phyloP scores from a whole-genome alignment of 108 stramenopile species.

The Cyclotella atomus region DNA sequence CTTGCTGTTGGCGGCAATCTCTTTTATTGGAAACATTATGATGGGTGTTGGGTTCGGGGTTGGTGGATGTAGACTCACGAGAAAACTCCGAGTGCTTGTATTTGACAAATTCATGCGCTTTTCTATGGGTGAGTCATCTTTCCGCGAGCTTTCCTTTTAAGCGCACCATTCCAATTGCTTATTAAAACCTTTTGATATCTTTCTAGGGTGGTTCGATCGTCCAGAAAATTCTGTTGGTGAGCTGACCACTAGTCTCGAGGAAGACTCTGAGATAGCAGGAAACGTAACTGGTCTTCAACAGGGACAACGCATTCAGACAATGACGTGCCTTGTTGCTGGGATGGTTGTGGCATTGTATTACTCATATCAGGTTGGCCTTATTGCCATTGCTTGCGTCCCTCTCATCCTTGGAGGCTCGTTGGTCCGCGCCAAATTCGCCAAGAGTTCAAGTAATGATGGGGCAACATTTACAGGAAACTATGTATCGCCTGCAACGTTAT shows the following conservation, averaged over 20 bases:
- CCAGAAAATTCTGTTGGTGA: conserved; percentile 40
- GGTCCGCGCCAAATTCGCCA: too few relatives aligned
- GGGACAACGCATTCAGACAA: conserved; percentile 37
- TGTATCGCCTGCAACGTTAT: conserved; percentile 25
- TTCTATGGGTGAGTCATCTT: conserved; percentile 9
- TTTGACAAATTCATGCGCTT: conserved; percentile 41
- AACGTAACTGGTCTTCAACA: conserved; percentile 38
- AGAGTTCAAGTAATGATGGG: too few relatives aligned
- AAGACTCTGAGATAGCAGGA: conserved; percentile 25
- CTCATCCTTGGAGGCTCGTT: conserved; percentile 20
- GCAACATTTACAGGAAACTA: too few relatives aligned
- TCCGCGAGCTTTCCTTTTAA: too few relatives aligned
- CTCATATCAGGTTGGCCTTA: conserved; percentile 39
- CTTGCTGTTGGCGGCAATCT: conserved; percentile 17
- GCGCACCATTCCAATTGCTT: too few relatives aligned
- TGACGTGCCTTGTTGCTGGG: conserved; percentile 28
- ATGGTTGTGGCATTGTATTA: conserved; percentile 31
- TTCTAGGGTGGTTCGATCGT: conserved; percentile 36
- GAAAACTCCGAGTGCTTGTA: conserved; percentile 22
- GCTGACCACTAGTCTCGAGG: conserved; percentile 39
- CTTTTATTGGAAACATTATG: conserved; percentile 25
- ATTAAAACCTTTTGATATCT: too few relatives aligned
- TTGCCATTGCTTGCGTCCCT: conserved; percentile 45
- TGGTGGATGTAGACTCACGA: conserved; percentile 24
- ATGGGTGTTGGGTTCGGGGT: conserved; percentile 40